A percentile compares a stretch with the other conserved stretches of the same genome.
These are phyloP conservation scores for Mycena amicta DNA, from an alignment of 768 basidiomycete genomes.

Conservation along the genomic window DNA sequence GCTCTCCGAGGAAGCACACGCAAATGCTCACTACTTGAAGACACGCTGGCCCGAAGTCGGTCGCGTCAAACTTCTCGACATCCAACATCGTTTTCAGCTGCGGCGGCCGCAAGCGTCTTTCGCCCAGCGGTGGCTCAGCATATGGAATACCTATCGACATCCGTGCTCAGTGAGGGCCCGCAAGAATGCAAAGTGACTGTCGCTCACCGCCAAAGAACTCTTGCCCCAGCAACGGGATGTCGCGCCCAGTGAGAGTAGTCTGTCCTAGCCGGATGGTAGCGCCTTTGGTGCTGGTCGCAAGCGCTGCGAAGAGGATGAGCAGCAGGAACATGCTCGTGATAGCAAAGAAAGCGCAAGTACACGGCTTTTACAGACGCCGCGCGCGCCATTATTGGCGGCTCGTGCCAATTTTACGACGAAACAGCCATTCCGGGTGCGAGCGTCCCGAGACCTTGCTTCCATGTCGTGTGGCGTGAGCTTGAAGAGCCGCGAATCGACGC, in stretches of 20 bases:
- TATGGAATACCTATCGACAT: constrained; percentile 30
- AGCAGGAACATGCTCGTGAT: background rate
- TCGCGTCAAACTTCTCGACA: constrained; percentile 31
- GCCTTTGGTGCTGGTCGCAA: too few relatives aligned
- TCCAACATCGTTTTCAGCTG: constrained; percentile 34
- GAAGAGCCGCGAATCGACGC: too few relatives aligned
- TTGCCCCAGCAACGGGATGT: constrained; percentile 3
- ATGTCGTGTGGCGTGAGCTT: too few relatives aligned
- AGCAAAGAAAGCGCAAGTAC: too few relatives aligned
- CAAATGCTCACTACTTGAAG: constrained; percentile 37
- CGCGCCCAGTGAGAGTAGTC: constrained; percentile 7
- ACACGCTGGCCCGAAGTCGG: constrained; percentile 37
- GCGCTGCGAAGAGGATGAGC: background rate
- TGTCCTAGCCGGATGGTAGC: background rate
- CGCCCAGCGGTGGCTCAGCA: constrained; percentile 34
- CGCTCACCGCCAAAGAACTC: constrained; percentile 13
- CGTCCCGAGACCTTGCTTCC: too few relatives aligned
- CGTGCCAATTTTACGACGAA: too few relatives aligned
- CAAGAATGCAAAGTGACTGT: background rate
- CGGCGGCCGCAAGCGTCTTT: constrained; percentile 35
- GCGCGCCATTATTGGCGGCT: too few relatives aligned
- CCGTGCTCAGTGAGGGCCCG: background rate
- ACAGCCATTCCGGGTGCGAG: too few relatives aligned
- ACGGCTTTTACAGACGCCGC: too few relatives aligned
- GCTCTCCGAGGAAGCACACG: constrained; percentile 1